Evolutionary conservation across 2,329 filamentous ascomycete species (phyloP).

Genomic region (Diaporthe sp.): DNA sequence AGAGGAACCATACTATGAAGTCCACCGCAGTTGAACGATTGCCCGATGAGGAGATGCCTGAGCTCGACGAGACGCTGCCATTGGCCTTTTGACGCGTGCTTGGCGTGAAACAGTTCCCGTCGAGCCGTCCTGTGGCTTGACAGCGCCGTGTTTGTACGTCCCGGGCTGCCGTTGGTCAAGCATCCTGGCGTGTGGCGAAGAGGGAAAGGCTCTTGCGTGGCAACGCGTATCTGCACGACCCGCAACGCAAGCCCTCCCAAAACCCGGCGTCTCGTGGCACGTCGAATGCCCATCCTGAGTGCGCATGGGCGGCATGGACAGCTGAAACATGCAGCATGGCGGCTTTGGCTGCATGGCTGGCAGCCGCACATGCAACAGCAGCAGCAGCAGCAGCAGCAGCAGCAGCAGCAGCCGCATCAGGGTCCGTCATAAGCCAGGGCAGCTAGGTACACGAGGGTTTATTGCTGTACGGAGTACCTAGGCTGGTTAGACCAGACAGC

Average conservation of each 20-base stretch:
- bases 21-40: slow-evolving; percentile 8
- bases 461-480: not conserved
- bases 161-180: slow-evolving; percentile 1
- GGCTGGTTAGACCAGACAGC: not conserved
- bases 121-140: slow-evolving; percentile 19
- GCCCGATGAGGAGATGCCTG: slow-evolving; percentile 23
- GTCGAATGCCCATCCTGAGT: not conserved
- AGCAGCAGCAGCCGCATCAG: too few species aligned
- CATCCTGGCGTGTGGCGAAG: slow-evolving; percentile 4
- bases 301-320: not conserved
- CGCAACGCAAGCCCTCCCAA: not conserved
- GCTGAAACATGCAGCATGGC: slow-evolving; percentile 38
- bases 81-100: slow-evolving; percentile 5
- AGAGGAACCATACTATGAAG: not conserved
- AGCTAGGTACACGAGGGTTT: not conserved
- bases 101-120: not conserved
- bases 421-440: not conserved
- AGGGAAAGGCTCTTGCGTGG: not conserved
- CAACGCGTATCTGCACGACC: not conserved
- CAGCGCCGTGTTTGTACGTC: not conserved
- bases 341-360: not conserved
- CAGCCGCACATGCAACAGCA: not conserved
- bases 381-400: too few species aligned
- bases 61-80: not conserved
- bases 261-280: slow-evolving; percentile 21